Evolutionary conservation across 2,329 filamentous ascomycete genomes (phyloP), one percentile per base, ranked within the genome.

Genomic region (Fusarium sterilihyphosum): DNA sequence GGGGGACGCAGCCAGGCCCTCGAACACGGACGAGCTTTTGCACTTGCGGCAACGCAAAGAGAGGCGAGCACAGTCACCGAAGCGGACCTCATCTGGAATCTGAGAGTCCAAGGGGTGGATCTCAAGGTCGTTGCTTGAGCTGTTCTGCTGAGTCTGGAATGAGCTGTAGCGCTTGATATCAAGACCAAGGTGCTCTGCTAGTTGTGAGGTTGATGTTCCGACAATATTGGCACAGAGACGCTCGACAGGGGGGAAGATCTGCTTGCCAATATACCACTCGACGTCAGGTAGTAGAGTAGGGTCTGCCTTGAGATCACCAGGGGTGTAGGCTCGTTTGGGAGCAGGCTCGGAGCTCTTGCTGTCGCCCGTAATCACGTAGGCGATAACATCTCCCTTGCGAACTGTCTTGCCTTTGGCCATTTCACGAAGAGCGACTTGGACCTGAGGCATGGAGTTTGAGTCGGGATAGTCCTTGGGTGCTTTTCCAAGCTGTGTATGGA

Each of bases 241-340:
- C 85, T 99, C 96, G 33, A 99, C 96, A 1, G 96, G 96, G 17
- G 96, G 96, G 84, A 99, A 94, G 67, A 99, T 98, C 83, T 99
- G 96, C 86, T 99, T 99, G 86, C 94, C 93, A 44, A 99, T 90
- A 82, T 99, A 99, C 90, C 95, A 98, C 81, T 99, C 96, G n/a
- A 98, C 90, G 80, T 99, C 96, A 5, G 95, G 94, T 66, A 92
- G 89, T 12, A 99, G 88, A 3, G 87, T 92, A 3, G 92, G 91
- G 75, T 93, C 93, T 22, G 90, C 80, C 80, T 96, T 97, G 67
- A 94, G 86, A 81, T 99, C 96, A 65, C 95, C 92, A 3, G 94
- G 92, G 10, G 93, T 92, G 81, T 94, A 96, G 8, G 96, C 96
- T 75, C 97, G 94, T 84, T 98, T 98, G 29, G 96, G 93, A 5